phyloP scores from a whole-genome alignment of 768 basidiomycete genomes.

The Pleurotus platypus region DNA sequence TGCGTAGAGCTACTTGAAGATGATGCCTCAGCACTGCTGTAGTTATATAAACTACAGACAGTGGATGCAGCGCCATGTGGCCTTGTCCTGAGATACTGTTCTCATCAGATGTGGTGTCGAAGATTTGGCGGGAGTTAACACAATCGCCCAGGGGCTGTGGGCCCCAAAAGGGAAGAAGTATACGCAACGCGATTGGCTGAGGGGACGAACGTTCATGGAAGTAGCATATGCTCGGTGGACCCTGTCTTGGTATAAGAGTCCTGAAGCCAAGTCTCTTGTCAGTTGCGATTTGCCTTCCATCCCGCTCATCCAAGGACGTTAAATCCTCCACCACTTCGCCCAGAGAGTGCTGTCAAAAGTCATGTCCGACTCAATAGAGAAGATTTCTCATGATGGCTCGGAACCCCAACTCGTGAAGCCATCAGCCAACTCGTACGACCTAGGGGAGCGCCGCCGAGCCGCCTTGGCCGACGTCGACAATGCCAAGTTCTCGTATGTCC shows the following conservation, averaged over 20 bases:
- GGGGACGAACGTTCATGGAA: conserved; percentile 29
- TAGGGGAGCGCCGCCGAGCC: conserved; percentile 72
- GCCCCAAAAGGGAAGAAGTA: background rate
- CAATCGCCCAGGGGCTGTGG: no score
- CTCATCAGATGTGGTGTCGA: no score
- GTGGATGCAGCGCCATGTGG: no score
- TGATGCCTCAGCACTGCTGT: no score
- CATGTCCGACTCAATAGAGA: conserved; percentile 22
- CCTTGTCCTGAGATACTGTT: no score
- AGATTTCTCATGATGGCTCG: conserved; percentile 30
- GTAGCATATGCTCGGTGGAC: background rate
- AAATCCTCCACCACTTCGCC: background rate
- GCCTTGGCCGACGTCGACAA: conserved; percentile 87
- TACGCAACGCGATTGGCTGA: conserved; percentile 22
- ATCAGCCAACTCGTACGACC: conserved; percentile 33
- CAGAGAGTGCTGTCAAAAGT: background rate
- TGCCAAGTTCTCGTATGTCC: conserved; percentile 73
- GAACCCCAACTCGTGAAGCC: conserved; percentile 22
- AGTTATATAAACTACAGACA: no score
- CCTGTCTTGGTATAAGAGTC: background rate
- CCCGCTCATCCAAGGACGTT: background rate
- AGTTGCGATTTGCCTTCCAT: conserved; percentile 1
- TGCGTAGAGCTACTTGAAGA: no score
- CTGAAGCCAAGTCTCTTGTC: background rate
- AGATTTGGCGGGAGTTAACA: no score